Percentiles rank a stretch among this genome's conserved stretches.
phyloP scores from a whole-genome alignment of 768 basidiomycete species.

The Lentinula sp. region DNA sequence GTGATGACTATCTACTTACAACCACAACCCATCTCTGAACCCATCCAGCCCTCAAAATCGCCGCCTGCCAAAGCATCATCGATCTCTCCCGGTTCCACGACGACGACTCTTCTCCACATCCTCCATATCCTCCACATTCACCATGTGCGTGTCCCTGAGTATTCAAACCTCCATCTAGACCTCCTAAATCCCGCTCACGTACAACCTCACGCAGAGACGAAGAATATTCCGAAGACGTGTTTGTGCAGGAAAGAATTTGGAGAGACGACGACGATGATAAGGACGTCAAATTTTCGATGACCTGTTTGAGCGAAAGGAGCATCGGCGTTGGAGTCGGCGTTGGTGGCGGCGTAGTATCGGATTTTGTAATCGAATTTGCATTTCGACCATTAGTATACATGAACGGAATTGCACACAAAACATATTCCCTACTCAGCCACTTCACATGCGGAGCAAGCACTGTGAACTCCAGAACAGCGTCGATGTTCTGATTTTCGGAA shows the following conservation, averaged over 20 bases:
- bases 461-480: slow-evolving; percentile 24
- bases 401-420: slow-evolving; percentile 40
- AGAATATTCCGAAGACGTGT: slow-evolving; percentile 15
- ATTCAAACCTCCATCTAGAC: too few relatives aligned
- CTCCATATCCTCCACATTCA: background rate
- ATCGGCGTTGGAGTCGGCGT: slow-evolving; percentile 30
- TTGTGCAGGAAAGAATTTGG: slow-evolving; percentile 33
- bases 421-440: slow-evolving; percentile 27
- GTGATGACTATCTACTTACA: background rate
- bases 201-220: slow-evolving; percentile 19
- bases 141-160: too few relatives aligned
- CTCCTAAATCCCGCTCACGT: slow-evolving; percentile 23
- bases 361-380: background rate
- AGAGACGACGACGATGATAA: slow-evolving; percentile 17
- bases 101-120: slow-evolving; percentile 30
- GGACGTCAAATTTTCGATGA: slow-evolving; percentile 26
- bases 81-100: slow-evolving; percentile 3
- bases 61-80: background rate
- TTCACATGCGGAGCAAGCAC: slow-evolving; percentile 29
- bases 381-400: slow-evolving; percentile 20
- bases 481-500: slow-evolving; percentile 13
- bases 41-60: background rate
- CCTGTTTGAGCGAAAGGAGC: slow-evolving; percentile 26
- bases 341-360: too few relatives aligned
- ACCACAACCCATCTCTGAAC: background rate